Evolutionary conservation across 2,329 filamentous ascomycete genomes (phyloP).

Genomic region (Colletotrichum destructivum): DNA sequence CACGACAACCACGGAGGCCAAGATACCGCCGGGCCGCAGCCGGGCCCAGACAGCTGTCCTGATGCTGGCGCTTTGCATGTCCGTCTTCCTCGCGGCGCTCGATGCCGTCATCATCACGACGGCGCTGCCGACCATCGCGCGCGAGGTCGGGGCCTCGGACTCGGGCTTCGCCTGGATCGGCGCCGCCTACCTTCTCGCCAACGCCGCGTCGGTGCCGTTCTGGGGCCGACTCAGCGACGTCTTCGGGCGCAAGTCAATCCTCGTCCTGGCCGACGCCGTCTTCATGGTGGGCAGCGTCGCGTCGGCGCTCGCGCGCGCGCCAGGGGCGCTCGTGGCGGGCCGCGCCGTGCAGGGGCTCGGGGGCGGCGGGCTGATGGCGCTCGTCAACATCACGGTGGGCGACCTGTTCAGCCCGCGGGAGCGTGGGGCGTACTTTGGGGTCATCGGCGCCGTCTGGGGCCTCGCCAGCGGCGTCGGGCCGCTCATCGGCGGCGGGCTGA

Average conservation of each 20-base stretch:
- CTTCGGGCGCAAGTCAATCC: conserved; percentile 70
- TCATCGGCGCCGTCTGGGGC: conserved; percentile 73
- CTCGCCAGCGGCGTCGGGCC: conserved; percentile 76
- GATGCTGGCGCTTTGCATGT: conserved; percentile 58
- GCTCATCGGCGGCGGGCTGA: conserved; percentile 78
- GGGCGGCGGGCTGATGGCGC: conserved; percentile 70
- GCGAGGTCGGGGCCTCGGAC: conserved; percentile 73
- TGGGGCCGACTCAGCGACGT: conserved; percentile 78
- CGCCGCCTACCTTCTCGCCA: conserved; percentile 79
- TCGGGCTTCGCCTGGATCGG: conserved; percentile 85
- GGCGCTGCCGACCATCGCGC: conserved; percentile 76
- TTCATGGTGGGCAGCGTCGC: conserved; percentile 71
- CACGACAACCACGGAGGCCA: conserved; percentile 17
- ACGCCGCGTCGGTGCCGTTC: conserved; percentile 75
- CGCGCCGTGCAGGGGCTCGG: conserved; percentile 68
- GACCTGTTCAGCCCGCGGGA: conserved; percentile 69
- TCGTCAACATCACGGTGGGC: conserved; percentile 72
- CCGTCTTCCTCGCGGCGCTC: conserved; percentile 68
- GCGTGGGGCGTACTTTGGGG: conserved; percentile 66
- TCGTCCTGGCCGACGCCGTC: conserved; percentile 65
- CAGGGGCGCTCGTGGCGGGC: conserved; percentile 38
- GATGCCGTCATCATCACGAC: conserved; percentile 77
- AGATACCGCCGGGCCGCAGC: conserved; percentile 49
- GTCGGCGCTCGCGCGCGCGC: conserved; percentile 60
- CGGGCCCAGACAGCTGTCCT: conserved; percentile 56